Base-by-base conservation (phyloP, 306 rosid species). In the Amphicarpaea edgeworthii region DNA sequence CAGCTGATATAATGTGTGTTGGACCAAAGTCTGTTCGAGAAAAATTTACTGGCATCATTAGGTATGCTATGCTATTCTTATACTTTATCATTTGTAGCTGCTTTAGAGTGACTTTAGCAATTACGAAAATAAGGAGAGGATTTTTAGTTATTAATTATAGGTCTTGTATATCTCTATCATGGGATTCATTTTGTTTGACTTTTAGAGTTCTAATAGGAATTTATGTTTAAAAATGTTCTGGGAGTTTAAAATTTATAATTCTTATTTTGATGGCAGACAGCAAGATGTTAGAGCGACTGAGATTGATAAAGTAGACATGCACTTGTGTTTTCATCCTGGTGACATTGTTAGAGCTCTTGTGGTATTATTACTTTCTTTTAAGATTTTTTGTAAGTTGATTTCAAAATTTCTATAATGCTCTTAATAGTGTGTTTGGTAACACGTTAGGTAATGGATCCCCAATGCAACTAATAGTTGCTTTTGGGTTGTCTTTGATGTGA, bases 231-330 rank as follows among this genome's bases (percentile, higher is more conserved):
- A 72, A 38, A 3, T 34, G n/a, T 53, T 9, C 20, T 16, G 10
- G 51, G 60, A 15, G n/a, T 72, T 23, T 50, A 50, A 40, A 23
- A 17, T 72, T 60, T 17, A 17, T 53, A 38, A 17, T 76, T 60
- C 24, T 54, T 64, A 38, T 54, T 67, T 82, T 81, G 81, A 59
- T 84, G 82, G 51, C 91, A 90, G 97, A 88, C 98, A 92, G 77
- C 97, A 90, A 80, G 98, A 95, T 80, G 96, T 95, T 58, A 88
- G 97, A 81, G 97, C 97, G 65, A 90, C 93, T 7, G 98, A 95
- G 86, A 95, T 95, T 32, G 98, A 95, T 75, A 95, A 92, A 87
- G 98, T 95, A 68, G 97, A 95, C 53, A 90, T 89, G 97, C 96
- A 87, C 83, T 69, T 64, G 40, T 90, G 97, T 70, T 95, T 87